A percentile compares a stretch with the other conserved stretches of the same genome.
Evolutionary conservation across 2,329 filamentous ascomycete species (phyloP).

Genomic region (Fusarium staphyleae): DNA sequence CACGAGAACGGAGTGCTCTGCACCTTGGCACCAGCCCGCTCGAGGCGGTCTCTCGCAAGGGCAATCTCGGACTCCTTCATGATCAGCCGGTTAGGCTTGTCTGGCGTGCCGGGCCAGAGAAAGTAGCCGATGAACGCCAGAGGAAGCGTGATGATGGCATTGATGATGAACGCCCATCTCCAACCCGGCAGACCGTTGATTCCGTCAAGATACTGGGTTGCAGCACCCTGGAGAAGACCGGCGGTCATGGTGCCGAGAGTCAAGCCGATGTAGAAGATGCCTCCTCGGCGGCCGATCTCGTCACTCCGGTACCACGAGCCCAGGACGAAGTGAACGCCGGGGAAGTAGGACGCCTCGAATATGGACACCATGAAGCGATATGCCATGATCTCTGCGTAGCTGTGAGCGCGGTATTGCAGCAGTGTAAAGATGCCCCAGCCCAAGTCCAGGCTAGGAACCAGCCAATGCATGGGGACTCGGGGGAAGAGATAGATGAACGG

Average conservation of each 20-base stretch:
- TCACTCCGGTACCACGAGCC: conserved; percentile 32
- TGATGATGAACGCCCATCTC: conserved; percentile 33
- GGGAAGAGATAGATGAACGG: conserved; percentile 32
- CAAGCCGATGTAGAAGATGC: conserved; percentile 25
- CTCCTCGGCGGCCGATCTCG: conserved; percentile 27
- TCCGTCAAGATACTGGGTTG: conserved; percentile 23
- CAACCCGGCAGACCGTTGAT: conserved; percentile 18
- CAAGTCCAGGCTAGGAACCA: conserved; percentile 23
- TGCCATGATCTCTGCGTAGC: conserved; percentile 20
- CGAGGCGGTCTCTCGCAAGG: conserved; percentile 10
- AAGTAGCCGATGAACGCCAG: conserved; percentile 28
- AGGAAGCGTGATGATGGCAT: conserved; percentile 27
- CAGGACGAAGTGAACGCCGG: conserved; percentile 27
- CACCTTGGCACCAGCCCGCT: conserved; percentile 9
- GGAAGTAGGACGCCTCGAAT: conserved; percentile 30
- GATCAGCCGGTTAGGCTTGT: conserved; percentile 18
- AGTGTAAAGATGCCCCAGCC: conserved; percentile 26
- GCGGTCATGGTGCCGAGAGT: conserved; percentile 28
- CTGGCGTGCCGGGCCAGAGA: conserved; percentile 29
- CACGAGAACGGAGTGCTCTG: conserved; percentile 23
- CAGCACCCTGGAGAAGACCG: conserved; percentile 23
- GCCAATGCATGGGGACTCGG: conserved; percentile 25
- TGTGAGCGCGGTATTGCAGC: conserved; percentile 23
- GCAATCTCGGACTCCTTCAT: conserved; percentile 12
- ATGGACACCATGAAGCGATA: conserved; percentile 30